These are phyloP conservation scores for Suhomyces bribrorum DNA, from an alignment of 1,139 yeast genomes.

Conservation along the genomic window DNA sequence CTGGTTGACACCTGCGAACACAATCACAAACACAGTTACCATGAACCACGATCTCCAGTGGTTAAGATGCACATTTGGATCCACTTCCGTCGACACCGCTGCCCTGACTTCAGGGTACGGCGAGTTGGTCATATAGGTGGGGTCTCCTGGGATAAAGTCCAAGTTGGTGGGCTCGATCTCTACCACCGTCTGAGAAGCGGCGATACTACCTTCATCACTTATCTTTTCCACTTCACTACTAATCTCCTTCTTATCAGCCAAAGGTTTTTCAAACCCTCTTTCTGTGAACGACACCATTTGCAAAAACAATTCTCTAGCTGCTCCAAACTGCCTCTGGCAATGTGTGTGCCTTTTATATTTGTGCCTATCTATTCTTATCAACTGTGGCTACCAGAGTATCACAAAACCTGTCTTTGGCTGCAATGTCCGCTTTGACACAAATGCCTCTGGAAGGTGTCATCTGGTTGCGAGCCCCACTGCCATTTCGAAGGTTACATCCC, in stretches of 20 bases:
- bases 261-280: constrained; percentile 5
- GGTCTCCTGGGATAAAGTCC: constrained; percentile 29
- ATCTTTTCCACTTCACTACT: constrained; percentile 9
- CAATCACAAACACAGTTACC: constrained; percentile 19
- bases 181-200: constrained; percentile 6
- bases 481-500: no score
- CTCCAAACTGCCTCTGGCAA: no score
- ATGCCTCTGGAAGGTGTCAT: no score
- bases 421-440: no score
- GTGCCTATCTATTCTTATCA: no score
- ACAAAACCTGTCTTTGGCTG: no score
- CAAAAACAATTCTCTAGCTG: no score
- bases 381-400: no score
- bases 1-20: constrained; percentile 26
- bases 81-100: constrained; percentile 17
- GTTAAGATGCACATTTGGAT: constrained; percentile 17
- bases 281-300: constrained; percentile 9
- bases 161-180: constrained; percentile 16
- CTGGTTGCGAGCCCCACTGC: no score
- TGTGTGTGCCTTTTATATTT: no score
- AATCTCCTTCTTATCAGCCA: constrained; percentile 4
- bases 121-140: constrained; percentile 24
- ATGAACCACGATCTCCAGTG: constrained; percentile 23
- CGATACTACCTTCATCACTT: constrained; percentile 5
- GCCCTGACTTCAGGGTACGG: constrained; percentile 28